A percentile compares a stretch with the other conserved stretches of the same genome.
These are phyloP conservation scores for Pisolithus orientalis DNA, from an alignment of 768 basidiomycete genomes.

Conservation along the genomic window DNA sequence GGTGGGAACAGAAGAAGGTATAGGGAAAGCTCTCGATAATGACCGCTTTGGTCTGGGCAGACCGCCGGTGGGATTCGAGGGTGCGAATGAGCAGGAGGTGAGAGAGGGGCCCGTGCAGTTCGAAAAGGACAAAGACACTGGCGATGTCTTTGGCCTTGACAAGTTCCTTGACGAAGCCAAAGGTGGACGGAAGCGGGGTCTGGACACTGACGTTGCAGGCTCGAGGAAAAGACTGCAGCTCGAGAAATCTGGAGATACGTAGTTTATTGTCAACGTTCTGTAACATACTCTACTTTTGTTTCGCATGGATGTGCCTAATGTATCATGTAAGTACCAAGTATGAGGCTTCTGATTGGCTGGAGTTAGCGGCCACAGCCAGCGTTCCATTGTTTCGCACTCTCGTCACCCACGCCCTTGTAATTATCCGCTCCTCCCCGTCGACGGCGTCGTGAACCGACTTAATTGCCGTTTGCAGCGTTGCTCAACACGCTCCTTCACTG, in stretches of 20 bases:
- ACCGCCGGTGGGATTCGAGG: slow-evolving; percentile 83
- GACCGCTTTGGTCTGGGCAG: slow-evolving; percentile 91
- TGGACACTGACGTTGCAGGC: slow-evolving; percentile 69
- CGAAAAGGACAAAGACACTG: slow-evolving; percentile 96
- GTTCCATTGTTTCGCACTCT: neutral
- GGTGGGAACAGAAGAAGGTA: slow-evolving; percentile 97
- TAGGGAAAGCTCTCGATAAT: slow-evolving; percentile 82
- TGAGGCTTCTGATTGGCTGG: too few species aligned
- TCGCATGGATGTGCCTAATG: too few species aligned
- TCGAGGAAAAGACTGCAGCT: slow-evolving; percentile 67
- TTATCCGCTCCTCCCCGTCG: neutral
- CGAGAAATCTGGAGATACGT: slow-evolving; percentile 49
- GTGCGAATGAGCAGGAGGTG: slow-evolving; percentile 78
- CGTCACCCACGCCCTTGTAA: neutral
- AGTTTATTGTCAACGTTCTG: slow-evolving; percentile 12
- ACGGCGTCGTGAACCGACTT: neutral
- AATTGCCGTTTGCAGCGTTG: neutral
- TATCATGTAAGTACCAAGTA: too few species aligned
- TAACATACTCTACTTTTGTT: neutral
- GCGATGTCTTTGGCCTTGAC: slow-evolving; percentile 96
- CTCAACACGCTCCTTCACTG: neutral
- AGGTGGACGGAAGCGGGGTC: slow-evolving; percentile 84
- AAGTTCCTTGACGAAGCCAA: slow-evolving; percentile 97
- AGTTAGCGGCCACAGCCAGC: neutral
- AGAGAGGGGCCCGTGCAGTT: slow-evolving; percentile 96